Conservation (phyloP, 352 stramenopile genomes). For the Globisporangium sylvaticum region DNA sequence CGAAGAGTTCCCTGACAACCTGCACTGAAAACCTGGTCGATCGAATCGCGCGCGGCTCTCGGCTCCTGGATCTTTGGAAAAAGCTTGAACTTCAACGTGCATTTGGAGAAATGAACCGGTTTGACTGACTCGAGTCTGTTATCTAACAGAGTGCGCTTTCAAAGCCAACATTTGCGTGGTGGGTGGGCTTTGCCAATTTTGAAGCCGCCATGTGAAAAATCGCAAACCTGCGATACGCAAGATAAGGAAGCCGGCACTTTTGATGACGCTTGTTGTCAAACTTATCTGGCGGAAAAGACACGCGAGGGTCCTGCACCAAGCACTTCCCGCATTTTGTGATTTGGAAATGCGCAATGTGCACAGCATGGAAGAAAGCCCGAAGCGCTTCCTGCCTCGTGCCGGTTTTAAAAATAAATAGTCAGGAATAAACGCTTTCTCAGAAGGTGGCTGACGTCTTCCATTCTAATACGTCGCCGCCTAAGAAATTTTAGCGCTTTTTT, state of each 20-base stretch:
- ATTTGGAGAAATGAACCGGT: neutral
- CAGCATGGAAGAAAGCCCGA: neutral
- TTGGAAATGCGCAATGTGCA: neutral
- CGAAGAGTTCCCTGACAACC: neutral
- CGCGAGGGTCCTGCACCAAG: neutral
- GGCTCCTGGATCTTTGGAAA: neutral
- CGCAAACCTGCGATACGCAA: neutral
- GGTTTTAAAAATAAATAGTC: neutral
- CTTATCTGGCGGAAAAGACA: neutral
- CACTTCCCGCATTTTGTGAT: neutral
- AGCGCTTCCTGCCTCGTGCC: neutral
- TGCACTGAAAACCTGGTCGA: neutral
- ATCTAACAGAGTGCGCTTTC: neutral
- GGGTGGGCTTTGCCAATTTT: neutral
- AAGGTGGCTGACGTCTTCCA: neutral
- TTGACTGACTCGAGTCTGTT: neutral
- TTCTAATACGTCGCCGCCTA: neutral
- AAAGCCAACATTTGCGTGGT: neutral
- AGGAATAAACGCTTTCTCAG: neutral
- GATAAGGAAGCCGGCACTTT: conserved; percentile 1
- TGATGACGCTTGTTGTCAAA: neutral
- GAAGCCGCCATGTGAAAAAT: neutral
- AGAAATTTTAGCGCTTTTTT: neutral
- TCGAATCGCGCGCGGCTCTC: neutral
- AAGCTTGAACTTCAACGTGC: neutral